Conservation (phyloP, 768 basidiomycete genomes). For the Suillus hirtellus region DNA sequence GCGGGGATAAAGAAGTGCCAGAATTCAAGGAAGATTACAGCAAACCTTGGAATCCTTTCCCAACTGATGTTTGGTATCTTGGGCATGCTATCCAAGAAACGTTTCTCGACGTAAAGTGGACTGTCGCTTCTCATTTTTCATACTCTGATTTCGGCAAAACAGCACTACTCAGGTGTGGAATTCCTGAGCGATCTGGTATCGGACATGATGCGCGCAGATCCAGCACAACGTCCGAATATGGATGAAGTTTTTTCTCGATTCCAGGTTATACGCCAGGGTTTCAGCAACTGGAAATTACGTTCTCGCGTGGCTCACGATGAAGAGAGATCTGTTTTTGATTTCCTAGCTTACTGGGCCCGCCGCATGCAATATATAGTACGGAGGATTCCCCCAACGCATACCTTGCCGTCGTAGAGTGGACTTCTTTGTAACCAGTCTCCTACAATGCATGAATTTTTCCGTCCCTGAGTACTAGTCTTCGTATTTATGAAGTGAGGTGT, state of each 20-base stretch:
- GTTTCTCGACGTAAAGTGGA: slow-evolving; percentile 34
- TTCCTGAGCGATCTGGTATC: slow-evolving; percentile 32
- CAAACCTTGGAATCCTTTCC: slow-evolving; percentile 38
- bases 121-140: no score
- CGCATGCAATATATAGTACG: slow-evolving; percentile 14
- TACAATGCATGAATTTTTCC: not conserved
- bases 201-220: slow-evolving; percentile 36
- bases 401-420: not conserved
- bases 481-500: no score
- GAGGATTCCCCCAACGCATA: slow-evolving; percentile 14
- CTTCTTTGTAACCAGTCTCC: not conserved
- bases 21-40: slow-evolving; percentile 33
- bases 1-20: slow-evolving; percentile 44
- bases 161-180: slow-evolving; percentile 12
- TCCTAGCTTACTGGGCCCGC: slow-evolving; percentile 19
- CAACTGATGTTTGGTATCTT: slow-evolving; percentile 45
- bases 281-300: slow-evolving; percentile 25
- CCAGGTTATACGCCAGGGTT: slow-evolving; percentile 8
- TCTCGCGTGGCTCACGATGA: slow-evolving; percentile 27
- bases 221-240: slow-evolving; percentile 32
- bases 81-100: slow-evolving; percentile 38
- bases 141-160: not conserved
- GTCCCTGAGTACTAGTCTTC: no score
- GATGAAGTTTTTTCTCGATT: slow-evolving; percentile 26
- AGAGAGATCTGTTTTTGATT: slow-evolving; percentile 9